Base-by-base conservation (phyloP, 164 flowering plant species). In the Hamamelis virginiana region DNA sequence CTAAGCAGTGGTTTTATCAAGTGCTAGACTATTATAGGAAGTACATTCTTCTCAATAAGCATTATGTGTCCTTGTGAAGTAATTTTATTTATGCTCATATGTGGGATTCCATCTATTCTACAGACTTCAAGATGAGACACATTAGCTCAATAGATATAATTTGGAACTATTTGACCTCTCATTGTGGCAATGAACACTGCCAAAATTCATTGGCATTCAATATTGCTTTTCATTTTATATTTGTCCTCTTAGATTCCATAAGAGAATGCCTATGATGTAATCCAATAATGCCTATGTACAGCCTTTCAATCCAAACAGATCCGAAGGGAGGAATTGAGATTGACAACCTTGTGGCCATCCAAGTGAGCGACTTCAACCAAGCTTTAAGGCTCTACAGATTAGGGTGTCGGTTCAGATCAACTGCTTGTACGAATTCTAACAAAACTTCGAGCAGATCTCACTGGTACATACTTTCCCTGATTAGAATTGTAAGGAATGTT, bases 381-480 rank as follows among this genome's bases (percentile, higher is more conserved):
- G 90, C 87, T 60, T 66, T 81, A 46, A 69, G 64, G 68, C 78
- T 86, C 25, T 85, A 88, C 48, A 75, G 64, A 75, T 47, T 85
- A 70, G 90, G 92, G 44, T 81, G 85, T 73, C 84, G 78, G 15
- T 64, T 69, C 68, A 79, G 92, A 77, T 85, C 92, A 68, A 88
- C 92, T 62, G 87, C 86, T 58, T 80, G 84, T 15, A 88, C 92
- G 52, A 80, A 78, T 68, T 80, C 84, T 14, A 86, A 88, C 73
- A 25, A 15, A 19, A 67, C 78, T 57, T 86, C 92, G 22, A 88
- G 90, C 83, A 81, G 90, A 78, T 88, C 92, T 61, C 92, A 86
- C 74, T 85, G 90, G 92, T 88, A 79, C 76, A 28, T 59, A 22
- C 38, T 27, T 69, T 57, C 23, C 44, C 75, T 46, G 50, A 26